Evolutionary conservation across 768 basidiomycete genomes (phyloP).

Genomic region (Punctularia strigosozonata): DNA sequence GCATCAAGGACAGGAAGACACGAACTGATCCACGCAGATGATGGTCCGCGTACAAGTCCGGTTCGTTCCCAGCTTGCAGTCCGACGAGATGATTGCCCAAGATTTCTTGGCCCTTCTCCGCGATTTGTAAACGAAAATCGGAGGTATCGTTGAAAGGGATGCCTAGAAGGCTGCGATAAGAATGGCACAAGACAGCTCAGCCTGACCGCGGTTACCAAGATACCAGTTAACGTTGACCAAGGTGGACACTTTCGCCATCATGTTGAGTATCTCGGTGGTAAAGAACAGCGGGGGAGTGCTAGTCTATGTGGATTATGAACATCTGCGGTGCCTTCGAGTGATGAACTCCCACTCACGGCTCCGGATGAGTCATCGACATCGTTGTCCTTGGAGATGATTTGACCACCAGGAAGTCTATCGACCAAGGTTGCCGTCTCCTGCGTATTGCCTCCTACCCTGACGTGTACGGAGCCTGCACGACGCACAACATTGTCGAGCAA

Average conservation of each 20-base stretch:
- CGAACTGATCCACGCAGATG: conserved; percentile 5
- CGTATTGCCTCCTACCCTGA: conserved; percentile 40
- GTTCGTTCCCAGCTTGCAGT: conserved; percentile 66
- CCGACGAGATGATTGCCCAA: conserved; percentile 58
- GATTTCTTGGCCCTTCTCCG: conserved; percentile 45
- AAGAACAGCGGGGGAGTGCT: conserved; percentile 40
- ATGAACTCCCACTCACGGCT: conserved; percentile 7
- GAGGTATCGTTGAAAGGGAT: conserved; percentile 58
- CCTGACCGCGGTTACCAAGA: conserved; percentile 15
- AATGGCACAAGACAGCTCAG: not conserved
- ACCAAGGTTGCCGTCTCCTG: conserved; percentile 30
- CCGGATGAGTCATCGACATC: conserved; percentile 3
- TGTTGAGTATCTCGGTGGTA: conserved; percentile 37
- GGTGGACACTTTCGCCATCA: conserved; percentile 32
- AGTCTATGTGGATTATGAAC: conserved; percentile 31
- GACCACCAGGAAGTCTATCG: conserved; percentile 13
- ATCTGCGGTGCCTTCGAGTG: conserved; percentile 7
- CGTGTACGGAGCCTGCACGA: conserved; percentile 29
- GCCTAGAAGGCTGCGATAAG: conserved; percentile 17
- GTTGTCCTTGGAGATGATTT: conserved; percentile 20
- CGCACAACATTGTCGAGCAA: too few species aligned
- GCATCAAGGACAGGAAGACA: conserved; percentile 4
- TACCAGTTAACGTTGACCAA: conserved; percentile 38
- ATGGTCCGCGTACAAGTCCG: conserved; percentile 48
- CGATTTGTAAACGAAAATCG: conserved; percentile 41